Evolutionary conservation across 2,329 filamentous ascomycete genomes (phyloP).

Genomic region (Knufia fluminis): DNA sequence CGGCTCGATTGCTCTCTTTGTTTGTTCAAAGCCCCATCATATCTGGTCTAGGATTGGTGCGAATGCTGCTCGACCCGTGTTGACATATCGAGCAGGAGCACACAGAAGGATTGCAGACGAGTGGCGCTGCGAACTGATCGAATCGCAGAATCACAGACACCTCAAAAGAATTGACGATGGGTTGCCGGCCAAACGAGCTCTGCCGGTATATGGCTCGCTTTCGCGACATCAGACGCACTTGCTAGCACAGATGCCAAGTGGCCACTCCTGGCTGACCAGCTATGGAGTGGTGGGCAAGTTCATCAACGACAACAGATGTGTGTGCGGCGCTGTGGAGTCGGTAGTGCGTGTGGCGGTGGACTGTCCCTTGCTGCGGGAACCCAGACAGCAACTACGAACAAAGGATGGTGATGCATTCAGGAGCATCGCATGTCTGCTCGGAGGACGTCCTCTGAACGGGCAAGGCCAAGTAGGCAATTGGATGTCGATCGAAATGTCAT

Average conservation of each 20-base stretch:
- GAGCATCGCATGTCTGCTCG: constrained; percentile 22
- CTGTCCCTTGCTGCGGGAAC: constrained; percentile 19
- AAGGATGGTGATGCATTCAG: constrained; percentile 21
- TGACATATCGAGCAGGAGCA: too few relatives aligned
- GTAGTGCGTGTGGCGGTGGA: constrained; percentile 20
- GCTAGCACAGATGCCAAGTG: constrained; percentile 18
- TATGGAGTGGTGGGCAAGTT: constrained; percentile 11
- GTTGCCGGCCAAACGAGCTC: constrained; percentile 7
- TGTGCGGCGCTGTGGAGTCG: constrained; percentile 20
- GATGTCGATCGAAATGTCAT: constrained; percentile 7
- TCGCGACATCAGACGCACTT: constrained; percentile 17
- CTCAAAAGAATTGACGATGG: constrained; percentile 8
- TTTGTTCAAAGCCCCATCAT: too few relatives aligned
- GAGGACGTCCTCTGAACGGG: constrained; percentile 17
- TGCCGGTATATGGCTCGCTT: constrained; percentile 14
- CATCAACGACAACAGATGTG: constrained; percentile 13
- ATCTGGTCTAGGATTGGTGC: too few relatives aligned
- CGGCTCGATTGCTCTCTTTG: too few relatives aligned
- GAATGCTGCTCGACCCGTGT: too few relatives aligned
- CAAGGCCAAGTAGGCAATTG: constrained; percentile 12
- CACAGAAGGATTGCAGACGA: too few relatives aligned
- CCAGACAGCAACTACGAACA: constrained; percentile 8
- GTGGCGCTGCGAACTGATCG: too few relatives aligned
- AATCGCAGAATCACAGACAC: too few relatives aligned
- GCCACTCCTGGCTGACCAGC: constrained; percentile 20